Conservation (phyloP, 352 stramenopile genomes). For the Globisporangium cylindrosporum region DNA sequence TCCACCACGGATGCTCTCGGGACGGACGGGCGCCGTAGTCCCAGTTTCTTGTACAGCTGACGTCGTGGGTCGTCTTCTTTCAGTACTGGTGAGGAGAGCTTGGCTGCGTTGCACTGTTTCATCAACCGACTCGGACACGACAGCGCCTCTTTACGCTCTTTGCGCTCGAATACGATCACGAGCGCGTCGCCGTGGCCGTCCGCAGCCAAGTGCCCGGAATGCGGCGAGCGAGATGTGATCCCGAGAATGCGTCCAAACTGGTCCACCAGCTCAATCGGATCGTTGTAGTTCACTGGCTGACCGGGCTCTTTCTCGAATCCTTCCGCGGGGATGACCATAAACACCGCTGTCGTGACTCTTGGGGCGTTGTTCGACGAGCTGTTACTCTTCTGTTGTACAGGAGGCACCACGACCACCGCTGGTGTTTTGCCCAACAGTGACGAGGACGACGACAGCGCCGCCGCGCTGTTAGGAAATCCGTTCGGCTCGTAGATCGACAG, state of each 20-base stretch:
- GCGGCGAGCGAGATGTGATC: conserved; percentile 24
- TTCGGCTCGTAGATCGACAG: conserved; percentile 25
- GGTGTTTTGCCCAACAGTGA: conserved; percentile 25
- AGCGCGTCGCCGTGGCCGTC: conserved; percentile 31
- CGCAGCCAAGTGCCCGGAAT: conserved; percentile 27
- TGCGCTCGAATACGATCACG: conserved; percentile 32
- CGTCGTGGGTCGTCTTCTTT: conserved; percentile 2
- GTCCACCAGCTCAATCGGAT: conserved; percentile 36
- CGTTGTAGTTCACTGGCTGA: conserved; percentile 42
- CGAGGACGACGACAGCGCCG: not conserved
- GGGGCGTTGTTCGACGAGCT: not conserved
- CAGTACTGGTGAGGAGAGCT: not conserved
- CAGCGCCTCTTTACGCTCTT: not conserved
- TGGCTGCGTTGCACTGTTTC: conserved; percentile 1
- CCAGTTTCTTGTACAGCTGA: conserved; percentile 17
- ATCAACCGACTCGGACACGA: conserved; percentile 3
- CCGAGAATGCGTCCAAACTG: conserved; percentile 30
- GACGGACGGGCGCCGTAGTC: conserved; percentile 10
- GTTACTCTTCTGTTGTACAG: conserved; percentile 6
- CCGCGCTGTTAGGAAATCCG: conserved; percentile 1
- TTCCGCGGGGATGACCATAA: conserved; percentile 35
- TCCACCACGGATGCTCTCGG: conserved; percentile 20
- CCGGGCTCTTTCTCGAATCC: conserved; percentile 36
- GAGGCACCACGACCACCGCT: conserved; percentile 27
- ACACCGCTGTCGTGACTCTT: conserved; percentile 22